These are phyloP conservation scores for Porogramme epimiltina DNA, from an alignment of 1,284 basidiomycete genomes.

Conservation along the genomic window DNA sequence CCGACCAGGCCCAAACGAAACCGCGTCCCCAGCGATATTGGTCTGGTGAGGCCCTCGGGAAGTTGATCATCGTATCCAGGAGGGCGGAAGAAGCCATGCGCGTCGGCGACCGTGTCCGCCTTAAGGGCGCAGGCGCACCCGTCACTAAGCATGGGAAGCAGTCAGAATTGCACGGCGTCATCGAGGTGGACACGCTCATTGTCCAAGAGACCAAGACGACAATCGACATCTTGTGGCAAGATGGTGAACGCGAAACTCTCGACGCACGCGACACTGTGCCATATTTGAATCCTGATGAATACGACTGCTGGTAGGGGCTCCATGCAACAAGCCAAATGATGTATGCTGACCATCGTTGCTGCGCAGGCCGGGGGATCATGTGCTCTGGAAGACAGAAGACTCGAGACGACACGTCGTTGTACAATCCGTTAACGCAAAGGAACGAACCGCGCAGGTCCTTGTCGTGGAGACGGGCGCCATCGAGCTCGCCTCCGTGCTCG, in stretches of 20 bases:
- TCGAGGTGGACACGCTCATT: constrained; percentile 58
- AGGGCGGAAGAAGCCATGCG: constrained; percentile 65
- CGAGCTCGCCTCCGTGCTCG: constrained; percentile 81
- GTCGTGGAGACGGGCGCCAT: constrained; percentile 52
- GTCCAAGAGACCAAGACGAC: constrained; percentile 74
- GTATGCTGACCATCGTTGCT: neutral
- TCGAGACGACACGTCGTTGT: constrained; percentile 72
- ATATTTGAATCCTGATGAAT: constrained; percentile 82
- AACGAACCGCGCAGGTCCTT: constrained; percentile 70
- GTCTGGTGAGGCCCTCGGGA: constrained; percentile 64
- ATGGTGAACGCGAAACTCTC: constrained; percentile 66
- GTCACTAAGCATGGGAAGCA: constrained; percentile 58
- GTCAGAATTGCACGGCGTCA: constrained; percentile 41
- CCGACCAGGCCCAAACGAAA: constrained; percentile 53
- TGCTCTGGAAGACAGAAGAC: constrained; percentile 83
- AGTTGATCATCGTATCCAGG: constrained; percentile 68
- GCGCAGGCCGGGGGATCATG: constrained; percentile 86
- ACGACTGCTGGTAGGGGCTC: constrained; percentile 74
- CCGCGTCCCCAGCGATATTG: constrained; percentile 77
- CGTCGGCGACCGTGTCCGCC: constrained; percentile 65
- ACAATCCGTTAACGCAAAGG: constrained; percentile 73
- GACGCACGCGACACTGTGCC: constrained; percentile 74
- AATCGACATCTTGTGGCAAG: constrained; percentile 87
- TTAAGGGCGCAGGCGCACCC: constrained; percentile 53
- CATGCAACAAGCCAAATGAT: neutral